phyloP scores from a whole-genome alignment of 2,329 filamentous ascomycete species.

The Dactylonectria estremocensis region DNA sequence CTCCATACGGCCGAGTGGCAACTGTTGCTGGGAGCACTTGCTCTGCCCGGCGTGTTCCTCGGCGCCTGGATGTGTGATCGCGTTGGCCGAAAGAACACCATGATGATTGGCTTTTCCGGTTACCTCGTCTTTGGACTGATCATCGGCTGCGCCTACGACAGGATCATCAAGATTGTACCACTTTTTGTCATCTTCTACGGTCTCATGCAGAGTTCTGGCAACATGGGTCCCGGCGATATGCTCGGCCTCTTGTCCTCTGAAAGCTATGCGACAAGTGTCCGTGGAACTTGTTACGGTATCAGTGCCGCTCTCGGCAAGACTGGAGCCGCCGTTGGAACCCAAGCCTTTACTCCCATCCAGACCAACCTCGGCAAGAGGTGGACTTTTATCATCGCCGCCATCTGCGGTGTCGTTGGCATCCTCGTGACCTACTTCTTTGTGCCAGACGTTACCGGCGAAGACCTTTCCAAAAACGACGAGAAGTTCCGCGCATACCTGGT shows the following conservation, averaged over 20 bases:
- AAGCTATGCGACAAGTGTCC: slow-evolving; percentile 66
- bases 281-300: slow-evolving; percentile 67
- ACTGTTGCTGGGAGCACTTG: slow-evolving; percentile 60
- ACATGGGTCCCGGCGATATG: slow-evolving; percentile 67
- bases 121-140: slow-evolving; percentile 67
- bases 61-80: slow-evolving; percentile 64
- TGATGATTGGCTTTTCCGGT: slow-evolving; percentile 66
- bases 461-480: slow-evolving; percentile 60
- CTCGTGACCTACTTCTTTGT: slow-evolving; percentile 65
- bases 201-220: slow-evolving; percentile 64
- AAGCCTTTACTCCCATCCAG: slow-evolving; percentile 65
- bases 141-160: slow-evolving; percentile 64
- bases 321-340: slow-evolving; percentile 66
- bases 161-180: slow-evolving; percentile 62
- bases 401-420: slow-evolving; percentile 63
- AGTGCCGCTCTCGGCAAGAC: slow-evolving; percentile 67
- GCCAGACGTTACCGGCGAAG: slow-evolving; percentile 61
- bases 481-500: slow-evolving; percentile 61
- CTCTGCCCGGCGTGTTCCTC: slow-evolving; percentile 65
- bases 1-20: slow-evolving; percentile 64
- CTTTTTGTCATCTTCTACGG: slow-evolving; percentile 68
- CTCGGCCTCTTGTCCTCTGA: slow-evolving; percentile 66
- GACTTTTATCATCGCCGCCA: slow-evolving; percentile 68
- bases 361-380: slow-evolving; percentile 61
- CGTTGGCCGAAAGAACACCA: slow-evolving; percentile 64